phyloP scores from a whole-genome alignment of 2,329 filamentous ascomycete species.

The Beauveria asiatica region DNA sequence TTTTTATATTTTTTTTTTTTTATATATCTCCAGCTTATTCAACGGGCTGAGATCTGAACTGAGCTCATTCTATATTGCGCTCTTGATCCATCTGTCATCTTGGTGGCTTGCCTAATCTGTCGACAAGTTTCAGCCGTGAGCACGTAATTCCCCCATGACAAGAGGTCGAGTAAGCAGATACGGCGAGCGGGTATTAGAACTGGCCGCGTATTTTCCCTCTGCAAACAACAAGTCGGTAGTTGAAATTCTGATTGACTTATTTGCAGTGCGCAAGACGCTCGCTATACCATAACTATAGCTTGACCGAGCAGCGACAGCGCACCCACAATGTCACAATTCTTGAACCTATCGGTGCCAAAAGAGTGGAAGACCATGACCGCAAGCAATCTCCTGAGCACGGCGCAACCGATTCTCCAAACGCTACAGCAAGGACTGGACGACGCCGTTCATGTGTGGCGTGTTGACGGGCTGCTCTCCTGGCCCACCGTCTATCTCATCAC shows the following conservation, averaged over 20 bases:
- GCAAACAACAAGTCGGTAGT: too few relatives aligned
- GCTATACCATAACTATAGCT: background rate
- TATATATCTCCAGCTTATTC: too few relatives aligned
- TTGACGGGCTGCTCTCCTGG: background rate
- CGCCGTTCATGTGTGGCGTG: background rate
- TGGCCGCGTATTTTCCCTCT: too few relatives aligned
- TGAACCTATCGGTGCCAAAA: background rate
- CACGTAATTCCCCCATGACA: slow-evolving; percentile 1
- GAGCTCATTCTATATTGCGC: background rate
- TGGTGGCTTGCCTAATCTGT: background rate
- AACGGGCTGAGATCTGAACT: background rate
- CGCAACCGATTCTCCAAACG: background rate
- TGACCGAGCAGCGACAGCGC: background rate
- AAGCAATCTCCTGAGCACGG: background rate
- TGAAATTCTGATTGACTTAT: too few relatives aligned
- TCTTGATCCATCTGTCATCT: background rate
- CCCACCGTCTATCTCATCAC: background rate
- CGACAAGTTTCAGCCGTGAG: background rate
- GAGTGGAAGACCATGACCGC: background rate
- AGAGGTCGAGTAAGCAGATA: background rate
- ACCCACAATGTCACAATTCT: background rate
- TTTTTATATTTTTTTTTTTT: too few relatives aligned
- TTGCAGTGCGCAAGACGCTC: background rate
- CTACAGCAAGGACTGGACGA: background rate
- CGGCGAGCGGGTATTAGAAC: too few relatives aligned